phyloP scores from a whole-genome alignment of 176 grass and related monocot genomes.

The Alloteropsis semialata region DNA sequence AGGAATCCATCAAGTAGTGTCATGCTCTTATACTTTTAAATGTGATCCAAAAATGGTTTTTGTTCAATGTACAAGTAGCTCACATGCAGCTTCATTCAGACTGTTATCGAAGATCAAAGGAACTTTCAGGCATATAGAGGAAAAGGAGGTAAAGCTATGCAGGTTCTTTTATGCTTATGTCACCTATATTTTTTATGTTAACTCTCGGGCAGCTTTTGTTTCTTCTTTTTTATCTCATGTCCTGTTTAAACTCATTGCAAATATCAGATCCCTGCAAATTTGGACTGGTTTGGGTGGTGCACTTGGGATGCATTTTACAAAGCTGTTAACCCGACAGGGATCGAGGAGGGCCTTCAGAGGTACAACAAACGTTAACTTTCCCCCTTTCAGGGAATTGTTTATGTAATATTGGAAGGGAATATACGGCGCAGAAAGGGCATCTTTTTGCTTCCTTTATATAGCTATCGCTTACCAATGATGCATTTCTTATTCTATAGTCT shows the following conservation, averaged over 20 bases:
- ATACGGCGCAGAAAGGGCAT: background rate
- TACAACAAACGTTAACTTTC: background rate
- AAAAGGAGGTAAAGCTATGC: slow-evolving; percentile 42
- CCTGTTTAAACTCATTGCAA: background rate
- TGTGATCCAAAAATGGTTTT: background rate
- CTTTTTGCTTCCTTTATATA: background rate
- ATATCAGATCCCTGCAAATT: slow-evolving; percentile 34
- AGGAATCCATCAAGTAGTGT: slow-evolving; percentile 44
- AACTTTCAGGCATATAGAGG: slow-evolving; percentile 55
- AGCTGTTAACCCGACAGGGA: slow-evolving; percentile 38
- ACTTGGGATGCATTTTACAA: slow-evolving; percentile 85
- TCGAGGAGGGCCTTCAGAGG: slow-evolving; percentile 49
- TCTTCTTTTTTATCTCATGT: background rate
- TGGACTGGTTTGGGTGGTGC: slow-evolving; percentile 70
- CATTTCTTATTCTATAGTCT: slow-evolving; percentile 22
- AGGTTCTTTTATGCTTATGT: slow-evolving; percentile 9
- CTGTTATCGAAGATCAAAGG: slow-evolving; percentile 45
- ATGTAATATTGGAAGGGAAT: background rate
- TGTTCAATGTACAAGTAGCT: background rate
- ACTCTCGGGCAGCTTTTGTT: background rate
- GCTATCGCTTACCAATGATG: background rate
- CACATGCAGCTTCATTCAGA: slow-evolving; percentile 7
- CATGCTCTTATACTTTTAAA: background rate
- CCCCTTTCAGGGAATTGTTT: background rate
- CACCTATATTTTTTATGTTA: background rate